phyloP scores from a whole-genome alignment of 2,329 filamentous ascomycete species.

The Alternaria postmessia region DNA sequence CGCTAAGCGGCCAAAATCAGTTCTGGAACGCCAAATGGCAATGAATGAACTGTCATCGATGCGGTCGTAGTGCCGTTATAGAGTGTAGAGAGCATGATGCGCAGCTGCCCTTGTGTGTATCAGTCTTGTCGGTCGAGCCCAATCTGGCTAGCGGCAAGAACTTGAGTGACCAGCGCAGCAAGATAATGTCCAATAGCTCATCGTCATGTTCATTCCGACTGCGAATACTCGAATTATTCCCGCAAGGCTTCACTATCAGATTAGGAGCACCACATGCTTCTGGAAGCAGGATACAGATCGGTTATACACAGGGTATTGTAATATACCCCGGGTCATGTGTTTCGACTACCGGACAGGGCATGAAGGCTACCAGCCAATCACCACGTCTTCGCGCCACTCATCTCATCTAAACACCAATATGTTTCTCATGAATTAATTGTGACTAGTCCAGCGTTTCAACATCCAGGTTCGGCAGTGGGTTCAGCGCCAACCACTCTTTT shows the following conservation, averaged over 20 bases:
- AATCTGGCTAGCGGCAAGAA: conserved; percentile 36
- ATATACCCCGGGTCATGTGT: conserved; percentile 27
- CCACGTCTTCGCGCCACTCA: not conserved
- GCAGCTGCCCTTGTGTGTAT: conserved; percentile 32
- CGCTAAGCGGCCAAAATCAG: conserved; percentile 26
- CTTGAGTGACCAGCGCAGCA: conserved; percentile 37
- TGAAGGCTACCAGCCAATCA: conserved; percentile 16
- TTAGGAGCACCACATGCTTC: conserved; percentile 38
- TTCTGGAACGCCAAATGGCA: conserved; percentile 42
- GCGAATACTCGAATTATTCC: conserved; percentile 26
- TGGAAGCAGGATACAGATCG: conserved; percentile 40
- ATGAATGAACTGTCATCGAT: conserved; percentile 41
- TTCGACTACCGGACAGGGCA: conserved; percentile 21
- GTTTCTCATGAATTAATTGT: conserved; percentile 24
- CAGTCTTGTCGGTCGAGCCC: conserved; percentile 28
- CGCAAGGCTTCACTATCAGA: conserved; percentile 34
- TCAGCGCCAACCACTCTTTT: conserved; percentile 18
- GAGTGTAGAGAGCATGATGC: conserved; percentile 36
- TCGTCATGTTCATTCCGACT: conserved; percentile 43
- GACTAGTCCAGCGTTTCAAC: conserved; percentile 20
- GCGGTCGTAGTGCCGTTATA: conserved; percentile 39
- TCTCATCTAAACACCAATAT: conserved; percentile 22
- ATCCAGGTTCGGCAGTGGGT: conserved; percentile 14
- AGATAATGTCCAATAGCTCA: conserved; percentile 41
- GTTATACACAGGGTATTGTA: conserved; percentile 43